Evolutionary conservation across 2,329 filamentous ascomycete species (phyloP).

Genomic region (Penicillium concentricum): DNA sequence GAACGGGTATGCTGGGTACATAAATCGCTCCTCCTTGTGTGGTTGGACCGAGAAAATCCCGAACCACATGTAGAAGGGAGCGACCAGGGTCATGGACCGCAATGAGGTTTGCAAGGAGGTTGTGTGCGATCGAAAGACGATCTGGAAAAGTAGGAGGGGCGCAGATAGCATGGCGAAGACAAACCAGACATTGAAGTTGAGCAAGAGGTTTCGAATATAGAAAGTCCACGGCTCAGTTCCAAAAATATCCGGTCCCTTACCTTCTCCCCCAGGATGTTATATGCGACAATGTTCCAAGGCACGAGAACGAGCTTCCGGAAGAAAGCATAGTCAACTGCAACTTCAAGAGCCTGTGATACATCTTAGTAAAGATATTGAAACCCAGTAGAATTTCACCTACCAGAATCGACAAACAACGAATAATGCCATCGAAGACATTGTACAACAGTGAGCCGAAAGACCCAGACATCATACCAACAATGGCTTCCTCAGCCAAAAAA

Average conservation of each 20-base stretch:
- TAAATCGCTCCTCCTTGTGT: conserved; percentile 97
- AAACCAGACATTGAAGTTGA: conserved; percentile 98
- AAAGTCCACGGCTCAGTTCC: conserved; percentile 97
- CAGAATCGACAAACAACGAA: conserved; percentile 66
- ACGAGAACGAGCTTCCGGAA: conserved; percentile 77
- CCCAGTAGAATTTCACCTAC: conserved; percentile 50
- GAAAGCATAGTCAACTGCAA: conserved; percentile 75
- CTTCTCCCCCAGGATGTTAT: conserved; percentile 87
- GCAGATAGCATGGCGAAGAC: conserved; percentile 71
- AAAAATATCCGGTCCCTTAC: conserved; percentile 83
- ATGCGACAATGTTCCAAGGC: conserved; percentile 88
- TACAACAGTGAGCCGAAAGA: conserved; percentile 59
- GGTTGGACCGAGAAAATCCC: conserved; percentile 86
- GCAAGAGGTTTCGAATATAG: conserved; percentile 82
- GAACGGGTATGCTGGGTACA: conserved; percentile 95
- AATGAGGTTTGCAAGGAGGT: conserved; percentile 68
- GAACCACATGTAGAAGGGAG: conserved; percentile 93
- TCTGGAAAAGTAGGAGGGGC: conserved; percentile 74
- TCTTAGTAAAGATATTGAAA: conserved; percentile 20
- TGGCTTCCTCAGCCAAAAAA: conserved; percentile 73
- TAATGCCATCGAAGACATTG: conserved; percentile 65
- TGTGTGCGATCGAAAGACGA: conserved; percentile 60
- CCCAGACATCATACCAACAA: conserved; percentile 55
- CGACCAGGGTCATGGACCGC: conserved; percentile 72
- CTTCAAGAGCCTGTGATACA: conserved; percentile 60